Evolutionary conservation across 2,329 filamentous ascomycete species (phyloP).

Genomic region (Arthrobotrys pseudoclavata): DNA sequence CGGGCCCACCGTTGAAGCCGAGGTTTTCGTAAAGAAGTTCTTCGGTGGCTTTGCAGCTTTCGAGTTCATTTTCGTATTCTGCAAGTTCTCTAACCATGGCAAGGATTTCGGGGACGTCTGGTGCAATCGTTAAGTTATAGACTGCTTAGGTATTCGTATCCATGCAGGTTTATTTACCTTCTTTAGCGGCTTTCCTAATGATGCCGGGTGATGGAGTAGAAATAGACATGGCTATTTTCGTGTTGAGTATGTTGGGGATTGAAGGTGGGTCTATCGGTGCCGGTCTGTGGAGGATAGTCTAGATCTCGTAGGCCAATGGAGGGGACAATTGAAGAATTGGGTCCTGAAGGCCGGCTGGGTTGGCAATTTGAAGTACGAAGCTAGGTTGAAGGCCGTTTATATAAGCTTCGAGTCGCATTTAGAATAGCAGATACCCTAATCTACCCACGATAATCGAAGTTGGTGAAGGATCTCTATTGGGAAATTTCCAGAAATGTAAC

Average conservation of each 20-base stretch:
- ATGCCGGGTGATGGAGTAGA: slow-evolving; percentile 18
- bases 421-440: neutral
- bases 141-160: slow-evolving; percentile 2
- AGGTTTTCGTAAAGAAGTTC: slow-evolving; percentile 80
- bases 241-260: slow-evolving; percentile 27
- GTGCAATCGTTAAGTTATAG: neutral
- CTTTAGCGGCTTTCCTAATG: slow-evolving; percentile 50
- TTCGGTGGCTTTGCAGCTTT: slow-evolving; percentile 79
- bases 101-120: slow-evolving; percentile 87
- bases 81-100: slow-evolving; percentile 86
- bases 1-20: slow-evolving; percentile 76
- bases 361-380: neutral
- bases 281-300: neutral
- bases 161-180: slow-evolving; percentile 29
- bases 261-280: neutral
- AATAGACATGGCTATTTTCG: slow-evolving; percentile 24
- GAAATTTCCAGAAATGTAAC: slow-evolving; percentile 19
- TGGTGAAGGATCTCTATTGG: slow-evolving; percentile 28
- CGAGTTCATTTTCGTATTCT: slow-evolving; percentile 83
- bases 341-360: neutral
- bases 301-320: neutral
- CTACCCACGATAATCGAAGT: slow-evolving; percentile 8
- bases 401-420: neutral
- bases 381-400: neutral
- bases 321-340: neutral